Base-by-base conservation (phyloP, 306 rosid genomes). In the Sicyos baderoa region DNA sequence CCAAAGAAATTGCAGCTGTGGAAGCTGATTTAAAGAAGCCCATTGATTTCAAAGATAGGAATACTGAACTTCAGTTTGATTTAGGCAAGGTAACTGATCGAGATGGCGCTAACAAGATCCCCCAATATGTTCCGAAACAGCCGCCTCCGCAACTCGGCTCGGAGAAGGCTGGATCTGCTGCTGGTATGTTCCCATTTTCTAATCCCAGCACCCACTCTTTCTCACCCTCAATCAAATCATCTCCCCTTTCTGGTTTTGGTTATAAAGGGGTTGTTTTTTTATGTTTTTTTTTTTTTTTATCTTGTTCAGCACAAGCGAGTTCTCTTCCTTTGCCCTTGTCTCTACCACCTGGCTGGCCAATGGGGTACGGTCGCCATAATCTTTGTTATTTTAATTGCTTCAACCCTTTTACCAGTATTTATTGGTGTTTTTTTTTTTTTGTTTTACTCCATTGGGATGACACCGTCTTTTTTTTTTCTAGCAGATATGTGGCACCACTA, bases 401-500 rank as follows among this genome's bases (percentile, higher is more conserved):
- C 58, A 6, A 72, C 51, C 25, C 66, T 50, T 61, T 42, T 61
- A 37, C 2, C 12, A 11, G 53, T 11, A 42, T 64, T 6, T 62
- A 7, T 59, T 12, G 9, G 54, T 8, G 8, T 5, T 42, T 53
- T 55, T 37, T 14, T 37, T 14, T 14, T 54, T 50, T 50, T 13
- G 15, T 50, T 80, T 32, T 17, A 72, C 47, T 69, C 40, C 50
- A 63, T 68, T 83, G 77, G 76, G 60, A 55, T 85, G 76, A 84
- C 81, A 53, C 45, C 76, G 57, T 79, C 74, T 77, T 82, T 75
- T 70, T 16, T 70, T 16, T 85, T 29, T 25, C 29, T 51, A 47
- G 55, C 95, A 94, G 99, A 79, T 94, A 90, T 64, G 86, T 94
- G 95, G 76, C 96, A 48, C 96, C 99, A 78, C 70, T 88, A 12